phyloP scores from a whole-genome alignment of 495 filamentous ascomycete species.

The Sphaerosporella brunnea region DNA sequence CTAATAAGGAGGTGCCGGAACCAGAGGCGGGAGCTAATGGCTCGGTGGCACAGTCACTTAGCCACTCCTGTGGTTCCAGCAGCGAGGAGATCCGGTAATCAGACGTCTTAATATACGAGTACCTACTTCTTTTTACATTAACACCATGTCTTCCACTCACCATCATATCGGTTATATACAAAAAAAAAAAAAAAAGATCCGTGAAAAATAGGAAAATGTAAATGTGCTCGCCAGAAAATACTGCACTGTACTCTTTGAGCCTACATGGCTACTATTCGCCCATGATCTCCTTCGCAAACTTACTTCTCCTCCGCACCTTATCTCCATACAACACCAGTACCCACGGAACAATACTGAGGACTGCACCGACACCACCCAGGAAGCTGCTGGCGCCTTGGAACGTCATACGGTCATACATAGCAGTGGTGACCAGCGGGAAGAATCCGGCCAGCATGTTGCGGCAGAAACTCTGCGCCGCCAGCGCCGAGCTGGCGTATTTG shows the following conservation, averaged over 20 bases:
- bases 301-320: constrained; percentile 54
- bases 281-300: constrained; percentile 6
- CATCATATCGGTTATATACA: background rate
- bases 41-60: no score
- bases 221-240: background rate
- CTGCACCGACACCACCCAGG: constrained; percentile 53
- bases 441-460: constrained; percentile 68
- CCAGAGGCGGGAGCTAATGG: no score
- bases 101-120: no score
- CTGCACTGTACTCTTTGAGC: background rate
- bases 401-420: constrained; percentile 54
- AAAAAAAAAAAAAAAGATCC: background rate
- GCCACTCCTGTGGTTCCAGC: no score
- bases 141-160: background rate
- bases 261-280: background rate
- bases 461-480: constrained; percentile 73
- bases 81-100: no score
- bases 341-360: constrained; percentile 70
- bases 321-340: constrained; percentile 65
- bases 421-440: constrained; percentile 59
- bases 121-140: background rate
- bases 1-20: no score
- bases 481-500: constrained; percentile 62
- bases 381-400: constrained; percentile 57
- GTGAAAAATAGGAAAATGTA: background rate